These are phyloP conservation scores for Emericellopsis cladophorae DNA, from an alignment of 2,329 filamentous ascomycete genomes.

Conservation along the genomic window DNA sequence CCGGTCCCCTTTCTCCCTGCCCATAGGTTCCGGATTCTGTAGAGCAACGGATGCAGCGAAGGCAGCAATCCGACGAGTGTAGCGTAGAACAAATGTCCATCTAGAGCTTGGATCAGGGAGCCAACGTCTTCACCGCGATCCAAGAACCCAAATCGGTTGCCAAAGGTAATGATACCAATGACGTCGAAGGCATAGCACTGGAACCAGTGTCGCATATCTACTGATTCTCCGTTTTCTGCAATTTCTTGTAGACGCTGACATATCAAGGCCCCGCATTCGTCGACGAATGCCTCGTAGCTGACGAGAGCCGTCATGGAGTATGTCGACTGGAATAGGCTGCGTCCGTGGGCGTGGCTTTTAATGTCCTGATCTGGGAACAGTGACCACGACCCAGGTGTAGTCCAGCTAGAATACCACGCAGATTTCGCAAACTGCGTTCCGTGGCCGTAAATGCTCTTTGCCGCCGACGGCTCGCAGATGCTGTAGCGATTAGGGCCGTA, in stretches of 20 bases:
- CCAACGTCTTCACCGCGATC: slow-evolving; percentile 30
- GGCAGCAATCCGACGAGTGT: slow-evolving; percentile 34
- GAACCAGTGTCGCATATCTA: slow-evolving; percentile 29
- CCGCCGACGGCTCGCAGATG: slow-evolving; percentile 24
- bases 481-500: slow-evolving; percentile 34
- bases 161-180: slow-evolving; percentile 34
- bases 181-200: slow-evolving; percentile 37
- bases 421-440: slow-evolving; percentile 18
- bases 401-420: slow-evolving; percentile 16
- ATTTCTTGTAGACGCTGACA: slow-evolving; percentile 13
- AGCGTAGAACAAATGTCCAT: slow-evolving; percentile 10
- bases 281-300: slow-evolving; percentile 18
- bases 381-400: slow-evolving; percentile 8
- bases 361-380: slow-evolving; percentile 16
- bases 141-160: slow-evolving; percentile 27
- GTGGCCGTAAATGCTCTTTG: slow-evolving; percentile 20
- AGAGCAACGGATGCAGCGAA: slow-evolving; percentile 7
- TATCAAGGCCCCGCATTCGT: slow-evolving; percentile 16
- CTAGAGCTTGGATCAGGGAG: slow-evolving; percentile 20
- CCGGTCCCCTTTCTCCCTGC: slow-evolving; percentile 9
- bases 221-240: slow-evolving; percentile 4
- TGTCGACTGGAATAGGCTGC: slow-evolving; percentile 13
- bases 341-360: slow-evolving; percentile 11
- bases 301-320: slow-evolving; percentile 20
- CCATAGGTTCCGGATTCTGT: slow-evolving; percentile 6